Percentiles rank a stretch among this genome's conserved stretches.
Conservation (phyloP, 73 alveolate genomes). For the Uronychia binucleata region DNA sequence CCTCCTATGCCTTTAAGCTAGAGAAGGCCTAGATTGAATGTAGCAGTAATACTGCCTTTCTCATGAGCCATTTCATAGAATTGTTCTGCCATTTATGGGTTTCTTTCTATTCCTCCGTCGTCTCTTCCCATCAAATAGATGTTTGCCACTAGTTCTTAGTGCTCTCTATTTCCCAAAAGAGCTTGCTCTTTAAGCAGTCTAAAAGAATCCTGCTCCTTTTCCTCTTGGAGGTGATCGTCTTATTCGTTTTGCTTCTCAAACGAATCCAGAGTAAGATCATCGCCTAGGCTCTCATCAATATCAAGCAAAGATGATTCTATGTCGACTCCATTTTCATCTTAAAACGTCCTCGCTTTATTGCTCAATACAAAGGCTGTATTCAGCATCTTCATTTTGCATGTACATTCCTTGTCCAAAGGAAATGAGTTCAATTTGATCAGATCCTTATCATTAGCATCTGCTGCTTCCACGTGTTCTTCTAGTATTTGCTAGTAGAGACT, state of each 20-base stretch:
- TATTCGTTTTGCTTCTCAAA: no score
- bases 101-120: not conserved
- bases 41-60: not conserved
- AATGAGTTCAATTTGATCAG: not conserved
- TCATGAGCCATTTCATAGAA: not conserved
- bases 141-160: not conserved
- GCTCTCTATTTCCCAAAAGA: not conserved
- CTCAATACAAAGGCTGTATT: not conserved
- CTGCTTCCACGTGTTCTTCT: not conserved
- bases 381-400: not conserved
- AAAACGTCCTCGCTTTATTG: not conserved
- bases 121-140: not conserved
- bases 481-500: not conserved
- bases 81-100: not conserved
- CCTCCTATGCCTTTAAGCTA: not conserved
- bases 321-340: not conserved
- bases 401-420: not conserved
- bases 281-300: not conserved
- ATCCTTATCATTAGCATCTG: not conserved
- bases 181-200: not conserved
- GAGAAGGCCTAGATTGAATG: not conserved
- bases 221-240: not conserved
- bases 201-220: not conserved
- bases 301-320: not conserved
- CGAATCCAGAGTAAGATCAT: not conserved